Conservation (phyloP, 805 yeast genomes). For the Metschnikowia lachancei region DNA sequence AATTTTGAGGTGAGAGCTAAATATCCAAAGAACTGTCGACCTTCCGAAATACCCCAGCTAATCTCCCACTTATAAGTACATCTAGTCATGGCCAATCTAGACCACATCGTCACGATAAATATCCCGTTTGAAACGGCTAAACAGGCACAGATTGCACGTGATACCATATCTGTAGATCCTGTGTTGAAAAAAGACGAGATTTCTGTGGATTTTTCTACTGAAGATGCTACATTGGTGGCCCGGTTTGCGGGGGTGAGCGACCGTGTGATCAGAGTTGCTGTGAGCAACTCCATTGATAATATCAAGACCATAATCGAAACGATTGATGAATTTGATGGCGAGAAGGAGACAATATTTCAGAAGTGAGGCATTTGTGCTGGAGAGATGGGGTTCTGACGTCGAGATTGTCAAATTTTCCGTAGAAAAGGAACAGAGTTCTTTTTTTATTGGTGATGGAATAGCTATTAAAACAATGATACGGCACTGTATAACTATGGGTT, state of each 20-base stretch:
- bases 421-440: too few species aligned
- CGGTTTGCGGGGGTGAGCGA: constrained; percentile 63
- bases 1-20: background rate
- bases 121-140: constrained; percentile 60
- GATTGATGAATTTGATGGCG: constrained; percentile 62
- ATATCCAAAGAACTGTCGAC: background rate
- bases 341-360: constrained; percentile 24
- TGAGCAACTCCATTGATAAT: constrained; percentile 75
- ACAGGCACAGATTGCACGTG: constrained; percentile 64
- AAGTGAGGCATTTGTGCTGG: background rate
- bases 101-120: constrained; percentile 33
- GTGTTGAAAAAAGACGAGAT: constrained; percentile 71
- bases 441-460: too few species aligned
- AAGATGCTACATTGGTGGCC: constrained; percentile 40
- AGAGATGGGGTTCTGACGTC: background rate
- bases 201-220: constrained; percentile 41
- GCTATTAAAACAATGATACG: too few species aligned
- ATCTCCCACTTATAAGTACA: background rate
- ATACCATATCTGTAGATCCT: constrained; percentile 74
- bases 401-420: too few species aligned
- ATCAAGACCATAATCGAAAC: constrained; percentile 77
- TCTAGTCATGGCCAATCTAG: constrained; percentile 14
- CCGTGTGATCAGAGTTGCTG: constrained; percentile 78
- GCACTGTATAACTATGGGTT: too few species aligned
- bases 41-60: too few species aligned